A percentile compares a stretch with the other conserved stretches of the same genome.
These are phyloP conservation scores for Alternaria panax DNA, from an alignment of 2,329 filamentous ascomycete genomes.

Conservation along the genomic window DNA sequence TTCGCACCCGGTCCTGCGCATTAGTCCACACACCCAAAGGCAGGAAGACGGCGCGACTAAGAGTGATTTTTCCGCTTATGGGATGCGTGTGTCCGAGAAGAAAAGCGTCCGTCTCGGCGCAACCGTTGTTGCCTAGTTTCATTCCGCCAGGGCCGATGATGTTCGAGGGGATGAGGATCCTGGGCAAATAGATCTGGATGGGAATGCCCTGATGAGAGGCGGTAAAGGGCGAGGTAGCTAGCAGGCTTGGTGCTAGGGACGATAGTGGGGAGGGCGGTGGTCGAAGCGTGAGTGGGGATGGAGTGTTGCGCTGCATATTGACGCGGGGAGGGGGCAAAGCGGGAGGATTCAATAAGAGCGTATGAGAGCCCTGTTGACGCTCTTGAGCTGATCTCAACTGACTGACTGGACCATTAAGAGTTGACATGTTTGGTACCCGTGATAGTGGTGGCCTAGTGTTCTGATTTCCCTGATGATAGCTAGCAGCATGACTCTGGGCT, in stretches of 20 bases:
- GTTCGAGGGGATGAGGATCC: constrained; percentile 25
- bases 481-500: neutral
- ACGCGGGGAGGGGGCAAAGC: neutral
- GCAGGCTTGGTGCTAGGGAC: constrained; percentile 15
- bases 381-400: neutral
- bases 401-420: neutral
- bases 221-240: constrained; percentile 24
- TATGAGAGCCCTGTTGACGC: neutral
- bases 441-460: neutral
- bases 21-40: constrained; percentile 32
- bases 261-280: constrained; percentile 15
- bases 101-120: constrained; percentile 37
- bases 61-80: constrained; percentile 11
- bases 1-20: constrained; percentile 17
- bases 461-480: neutral
- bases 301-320: constrained; percentile 25
- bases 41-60: constrained; percentile 38
- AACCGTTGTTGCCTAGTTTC: constrained; percentile 9
- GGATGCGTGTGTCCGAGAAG: constrained; percentile 34
- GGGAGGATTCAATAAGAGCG: neutral
- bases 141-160: constrained; percentile 13
- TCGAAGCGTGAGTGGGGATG: constrained; percentile 15
- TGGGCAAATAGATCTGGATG: constrained; percentile 41
- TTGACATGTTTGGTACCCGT: neutral
- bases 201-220: constrained; percentile 21